A percentile compares a stretch with the other conserved stretches of the same genome.
These are phyloP conservation scores for Agroathelia rolfsii DNA, from an alignment of 1,284 basidiomycete genomes.

Conservation along the genomic window DNA sequence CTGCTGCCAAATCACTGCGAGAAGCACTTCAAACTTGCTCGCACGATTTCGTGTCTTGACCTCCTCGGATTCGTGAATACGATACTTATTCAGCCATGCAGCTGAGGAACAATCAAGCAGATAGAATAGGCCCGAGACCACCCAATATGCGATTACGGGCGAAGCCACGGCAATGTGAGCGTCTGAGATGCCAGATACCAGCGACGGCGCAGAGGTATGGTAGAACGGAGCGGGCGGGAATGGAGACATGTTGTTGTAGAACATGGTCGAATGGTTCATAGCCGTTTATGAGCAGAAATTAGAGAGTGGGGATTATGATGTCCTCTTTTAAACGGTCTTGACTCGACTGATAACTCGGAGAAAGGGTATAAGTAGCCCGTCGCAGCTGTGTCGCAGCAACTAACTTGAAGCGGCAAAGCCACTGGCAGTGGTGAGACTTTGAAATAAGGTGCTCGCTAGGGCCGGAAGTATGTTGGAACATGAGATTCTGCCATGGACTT, in stretches of 20 bases:
- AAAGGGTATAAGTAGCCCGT: too few relatives aligned
- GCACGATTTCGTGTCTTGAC: conserved; percentile 73
- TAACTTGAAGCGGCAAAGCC: too few relatives aligned
- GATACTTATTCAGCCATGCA: conserved; percentile 75
- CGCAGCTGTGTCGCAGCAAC: too few relatives aligned
- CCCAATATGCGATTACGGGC: conserved; percentile 87
- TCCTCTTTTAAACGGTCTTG: too few relatives aligned
- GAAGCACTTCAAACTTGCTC: conserved; percentile 59
- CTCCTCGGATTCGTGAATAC: conserved; percentile 85
- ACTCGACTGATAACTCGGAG: too few relatives aligned
- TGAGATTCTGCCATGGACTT: too few relatives aligned
- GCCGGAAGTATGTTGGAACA: too few relatives aligned
- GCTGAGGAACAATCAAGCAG: conserved; percentile 67
- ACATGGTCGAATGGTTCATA: too few relatives aligned
- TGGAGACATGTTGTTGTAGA: conserved; percentile 18
- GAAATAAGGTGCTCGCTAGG: too few relatives aligned
- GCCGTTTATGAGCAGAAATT: too few relatives aligned
- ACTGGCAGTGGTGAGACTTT: too few relatives aligned
- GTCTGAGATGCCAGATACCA: conserved; percentile 65
- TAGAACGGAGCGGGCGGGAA: conserved; percentile 44
- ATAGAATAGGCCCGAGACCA: conserved; percentile 73
- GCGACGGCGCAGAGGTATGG: conserved; percentile 39
- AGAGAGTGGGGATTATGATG: too few relatives aligned
- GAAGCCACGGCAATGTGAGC: conserved; percentile 62
- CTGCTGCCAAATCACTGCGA: conserved; percentile 81